These are phyloP conservation scores for Paracoccidioides lutzii DNA, from an alignment of 2,329 filamentous ascomycete species.

Conservation along the genomic window DNA sequence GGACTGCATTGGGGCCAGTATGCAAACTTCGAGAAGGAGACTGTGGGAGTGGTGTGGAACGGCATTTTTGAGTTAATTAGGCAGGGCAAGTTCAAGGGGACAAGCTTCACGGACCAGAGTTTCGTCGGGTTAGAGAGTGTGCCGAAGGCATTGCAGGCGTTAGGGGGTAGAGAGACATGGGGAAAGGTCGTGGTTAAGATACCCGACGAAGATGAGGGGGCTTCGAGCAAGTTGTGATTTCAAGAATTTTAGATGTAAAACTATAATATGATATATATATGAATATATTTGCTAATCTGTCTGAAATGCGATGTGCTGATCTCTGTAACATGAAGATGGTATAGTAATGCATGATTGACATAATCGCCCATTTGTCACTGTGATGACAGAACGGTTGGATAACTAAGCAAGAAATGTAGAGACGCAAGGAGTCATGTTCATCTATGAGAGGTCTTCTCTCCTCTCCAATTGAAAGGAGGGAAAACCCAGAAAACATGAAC, in stretches of 20 bases:
- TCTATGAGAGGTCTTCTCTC: slow-evolving; percentile 17
- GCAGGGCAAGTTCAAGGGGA: slow-evolving; percentile 66
- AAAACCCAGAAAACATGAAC: slow-evolving; percentile 29
- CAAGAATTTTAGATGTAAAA: neutral
- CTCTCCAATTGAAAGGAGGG: slow-evolving; percentile 11
- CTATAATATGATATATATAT: neutral
- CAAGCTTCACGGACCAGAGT: slow-evolving; percentile 66
- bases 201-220: slow-evolving; percentile 52
- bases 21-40: slow-evolving; percentile 56
- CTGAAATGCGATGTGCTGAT: neutral
- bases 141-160: slow-evolving; percentile 58
- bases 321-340: too few species aligned
- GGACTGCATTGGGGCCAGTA: slow-evolving; percentile 91
- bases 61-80: slow-evolving; percentile 68
- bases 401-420: slow-evolving; percentile 19
- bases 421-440: slow-evolving; percentile 37
- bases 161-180: slow-evolving; percentile 78
- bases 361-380: too few species aligned
- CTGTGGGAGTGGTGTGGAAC: slow-evolving; percentile 62
- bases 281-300: slow-evolving; percentile 1
- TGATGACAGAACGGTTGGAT: neutral
- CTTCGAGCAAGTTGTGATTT: slow-evolving; percentile 23
- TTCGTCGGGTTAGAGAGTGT: slow-evolving; percentile 74
- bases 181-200: slow-evolving; percentile 90
- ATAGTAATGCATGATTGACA: too few species aligned